Conservation (phyloP, 371 early-diverging fungal species). For the Mortierella sp. region DNA sequence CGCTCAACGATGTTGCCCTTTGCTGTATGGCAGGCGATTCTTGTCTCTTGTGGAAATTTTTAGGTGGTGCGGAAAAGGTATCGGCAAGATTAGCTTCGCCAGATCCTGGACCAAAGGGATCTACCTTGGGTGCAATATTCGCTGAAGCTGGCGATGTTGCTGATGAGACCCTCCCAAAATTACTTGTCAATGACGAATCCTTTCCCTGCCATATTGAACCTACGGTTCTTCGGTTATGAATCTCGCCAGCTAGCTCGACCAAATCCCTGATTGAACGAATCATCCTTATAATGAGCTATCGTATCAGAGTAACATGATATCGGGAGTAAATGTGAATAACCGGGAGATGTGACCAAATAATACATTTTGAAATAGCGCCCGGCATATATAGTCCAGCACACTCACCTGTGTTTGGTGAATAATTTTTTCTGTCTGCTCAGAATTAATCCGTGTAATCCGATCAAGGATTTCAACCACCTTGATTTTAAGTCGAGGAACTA, state of each 20-base stretch:
- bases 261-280: slow-evolving; percentile 16
- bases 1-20: background rate
- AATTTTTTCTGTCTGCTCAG: slow-evolving; percentile 30
- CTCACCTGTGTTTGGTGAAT: slow-evolving; percentile 21
- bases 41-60: background rate
- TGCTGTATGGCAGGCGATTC: background rate
- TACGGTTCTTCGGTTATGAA: slow-evolving; percentile 4
- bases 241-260: slow-evolving; percentile 14
- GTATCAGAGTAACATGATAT: background rate
- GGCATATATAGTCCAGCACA: background rate
- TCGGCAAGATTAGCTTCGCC: background rate
- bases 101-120: slow-evolving; percentile 6
- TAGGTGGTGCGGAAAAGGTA: background rate
- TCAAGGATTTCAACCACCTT: slow-evolving; percentile 24
- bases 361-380: no score
- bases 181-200: background rate
- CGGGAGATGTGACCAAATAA: background rate
- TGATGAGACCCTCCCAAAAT: background rate
- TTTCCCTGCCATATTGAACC: slow-evolving; percentile 9
- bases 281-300: slow-evolving; percentile 11
- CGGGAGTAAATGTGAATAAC: background rate
- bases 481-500: slow-evolving; percentile 26
- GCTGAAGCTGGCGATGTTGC: background rate
- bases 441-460: slow-evolving; percentile 9
- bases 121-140: background rate